Evolutionary conservation across 805 yeast genomes (phyloP).

Genomic region (Geotrichum ghanense): DNA sequence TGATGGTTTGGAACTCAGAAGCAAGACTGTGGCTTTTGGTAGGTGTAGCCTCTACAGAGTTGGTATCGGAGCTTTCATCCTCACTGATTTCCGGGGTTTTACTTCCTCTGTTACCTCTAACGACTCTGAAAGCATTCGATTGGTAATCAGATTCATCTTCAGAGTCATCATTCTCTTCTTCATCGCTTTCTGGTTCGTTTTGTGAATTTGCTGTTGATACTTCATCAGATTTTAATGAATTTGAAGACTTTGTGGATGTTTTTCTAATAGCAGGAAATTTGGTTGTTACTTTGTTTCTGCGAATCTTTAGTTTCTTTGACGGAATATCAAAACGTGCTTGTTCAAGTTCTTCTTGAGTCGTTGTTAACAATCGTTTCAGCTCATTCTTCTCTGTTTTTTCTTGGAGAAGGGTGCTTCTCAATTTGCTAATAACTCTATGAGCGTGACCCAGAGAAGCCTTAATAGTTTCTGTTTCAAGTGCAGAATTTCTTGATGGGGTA

Average conservation of each 20-base stretch:
- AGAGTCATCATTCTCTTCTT: background rate
- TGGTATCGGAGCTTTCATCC: conserved; percentile 3
- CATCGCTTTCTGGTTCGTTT: conserved; percentile 7
- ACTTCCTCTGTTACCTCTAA: conserved; percentile 6
- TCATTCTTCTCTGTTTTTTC: conserved; percentile 32
- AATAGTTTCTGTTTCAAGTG: conserved; percentile 55
- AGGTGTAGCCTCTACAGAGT: background rate
- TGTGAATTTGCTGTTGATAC: conserved; percentile 3
- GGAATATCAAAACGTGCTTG: conserved; percentile 1
- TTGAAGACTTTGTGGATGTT: background rate
- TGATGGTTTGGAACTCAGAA: conserved; percentile 18
- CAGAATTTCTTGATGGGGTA: conserved; percentile 22
- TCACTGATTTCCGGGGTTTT: conserved; percentile 7
- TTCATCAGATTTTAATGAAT: background rate
- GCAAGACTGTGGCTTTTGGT: conserved; percentile 11
- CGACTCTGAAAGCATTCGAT: conserved; percentile 8
- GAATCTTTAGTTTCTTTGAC: background rate
- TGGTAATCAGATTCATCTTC: conserved; percentile 3
- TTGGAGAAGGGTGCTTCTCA: conserved; percentile 40
- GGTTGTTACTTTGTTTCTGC: background rate
- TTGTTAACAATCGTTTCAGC: conserved; percentile 21
- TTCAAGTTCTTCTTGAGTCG: conserved; percentile 19
- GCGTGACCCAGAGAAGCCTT: conserved; percentile 55
- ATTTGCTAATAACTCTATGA: conserved; percentile 47
- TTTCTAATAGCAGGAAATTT: background rate